Evolutionary conservation across 495 filamentous ascomycete species (phyloP), one percentile per base, ranked within the genome.

Genomic region (Thozetella sp.): DNA sequence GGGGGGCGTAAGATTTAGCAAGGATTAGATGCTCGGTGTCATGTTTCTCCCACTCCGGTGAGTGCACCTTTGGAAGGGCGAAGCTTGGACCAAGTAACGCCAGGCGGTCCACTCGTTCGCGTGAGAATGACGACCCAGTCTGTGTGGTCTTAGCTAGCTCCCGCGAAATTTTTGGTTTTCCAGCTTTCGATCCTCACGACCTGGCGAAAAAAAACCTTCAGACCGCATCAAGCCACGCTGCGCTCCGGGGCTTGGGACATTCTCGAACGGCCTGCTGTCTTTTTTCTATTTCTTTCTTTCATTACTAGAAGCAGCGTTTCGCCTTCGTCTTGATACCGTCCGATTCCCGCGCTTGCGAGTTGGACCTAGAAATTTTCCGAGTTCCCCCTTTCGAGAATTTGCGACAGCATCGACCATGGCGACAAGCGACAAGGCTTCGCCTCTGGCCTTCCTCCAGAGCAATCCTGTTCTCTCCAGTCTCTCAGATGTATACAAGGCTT

Each of bases 401-500:
- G 51, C 59, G 50, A 67, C 58, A 40, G 51, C 72, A 45, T 57
- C 69, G 57, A 71, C 57, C 61, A 80, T 80, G 76, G 72, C 73
- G 48, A 71, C 74, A 74, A 76, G 64, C 66, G 60, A 70, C 63
- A 78, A 73, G 59, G 72, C 84, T 63, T 83, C 80, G 70, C 79
- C 88, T 19, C 72, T 91, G 54, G 85, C 82, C 54, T 87, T 92
- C 70, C 66, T 96, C 48, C 83, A 80, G 61, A 83, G 88, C 58
- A 97, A 96, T 68, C 81, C 90, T 55, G 75, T 94, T 48, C 79
- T 84, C 58, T 77, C 83, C 53, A 80, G 86, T 54, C 68, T 97
- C 61, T 81, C 83, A 75, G 90, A 96, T 80, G 87, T 86, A 74
- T 96, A 95, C 77, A 80, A 74, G 60, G 84, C 87, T 43, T 99